Evolutionary conservation across 371 early-diverging fungal genomes (phyloP).

Genomic region (Batkoa obscura): DNA sequence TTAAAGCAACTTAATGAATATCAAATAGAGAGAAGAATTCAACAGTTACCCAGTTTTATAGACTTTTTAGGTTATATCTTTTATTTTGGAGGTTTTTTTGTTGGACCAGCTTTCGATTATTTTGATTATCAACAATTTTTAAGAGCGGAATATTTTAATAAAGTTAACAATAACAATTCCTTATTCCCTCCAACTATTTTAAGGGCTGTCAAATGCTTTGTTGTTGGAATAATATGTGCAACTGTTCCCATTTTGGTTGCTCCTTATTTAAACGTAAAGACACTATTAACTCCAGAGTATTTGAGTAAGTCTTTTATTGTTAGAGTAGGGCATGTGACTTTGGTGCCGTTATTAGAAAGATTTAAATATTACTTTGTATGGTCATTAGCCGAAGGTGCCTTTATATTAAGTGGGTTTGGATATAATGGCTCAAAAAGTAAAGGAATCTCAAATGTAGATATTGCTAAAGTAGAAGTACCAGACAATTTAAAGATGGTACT

Average conservation of each 20-base stretch:
- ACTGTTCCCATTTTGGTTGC: background rate
- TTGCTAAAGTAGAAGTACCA: slow-evolving; percentile 48
- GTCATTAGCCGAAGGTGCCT: slow-evolving; percentile 72
- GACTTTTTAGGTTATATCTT: slow-evolving; percentile 75
- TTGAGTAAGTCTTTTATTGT: background rate
- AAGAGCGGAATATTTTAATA: slow-evolving; percentile 19
- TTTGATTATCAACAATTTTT: slow-evolving; percentile 1
- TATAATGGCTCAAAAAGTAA: slow-evolving; percentile 47
- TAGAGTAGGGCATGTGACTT: slow-evolving; percentile 32
- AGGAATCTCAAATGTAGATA: slow-evolving; percentile 44
- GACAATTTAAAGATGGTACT: slow-evolving; percentile 41
- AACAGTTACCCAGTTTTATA: slow-evolving; percentile 37
- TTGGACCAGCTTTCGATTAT: slow-evolving; percentile 62
- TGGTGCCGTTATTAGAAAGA: slow-evolving; percentile 42
- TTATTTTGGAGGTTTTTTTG: slow-evolving; percentile 68
- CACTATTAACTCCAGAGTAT: slow-evolving; percentile 10
- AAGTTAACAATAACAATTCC: slow-evolving; percentile 6
- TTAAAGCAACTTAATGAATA: slow-evolving; percentile 13
- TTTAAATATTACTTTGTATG: slow-evolving; percentile 74
- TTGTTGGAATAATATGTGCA: background rate
- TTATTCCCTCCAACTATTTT: background rate
- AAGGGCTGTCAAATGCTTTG: background rate
- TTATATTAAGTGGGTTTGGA: slow-evolving; percentile 64
- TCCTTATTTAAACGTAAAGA: slow-evolving; percentile 8
- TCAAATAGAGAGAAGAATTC: slow-evolving; percentile 36